phyloP scores from a whole-genome alignment of 345 rosid species.

The Brassica rapa region DNA sequence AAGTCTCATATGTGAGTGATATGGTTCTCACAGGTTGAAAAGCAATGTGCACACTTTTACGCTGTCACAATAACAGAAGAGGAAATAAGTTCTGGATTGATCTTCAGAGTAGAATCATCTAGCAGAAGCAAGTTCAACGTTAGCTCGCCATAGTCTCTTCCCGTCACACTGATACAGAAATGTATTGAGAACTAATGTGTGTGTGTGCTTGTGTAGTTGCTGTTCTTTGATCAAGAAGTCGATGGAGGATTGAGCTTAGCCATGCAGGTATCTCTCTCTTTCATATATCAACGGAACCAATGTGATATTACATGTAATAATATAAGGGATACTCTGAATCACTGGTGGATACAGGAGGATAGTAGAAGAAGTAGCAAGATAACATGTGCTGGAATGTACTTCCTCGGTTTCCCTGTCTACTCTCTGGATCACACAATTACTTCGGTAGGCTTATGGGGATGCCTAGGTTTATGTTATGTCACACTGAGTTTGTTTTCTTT shows the following conservation, averaged over 20 bases:
- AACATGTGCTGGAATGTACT: constrained; percentile 96
- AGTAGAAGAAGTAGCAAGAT: constrained; percentile 77
- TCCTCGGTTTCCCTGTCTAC: constrained; percentile 94
- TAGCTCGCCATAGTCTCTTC: no score
- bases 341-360: constrained; percentile 62
- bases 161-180: no score
- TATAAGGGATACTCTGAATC: background rate
- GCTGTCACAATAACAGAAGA: no score
- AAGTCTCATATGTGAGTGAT: no score
- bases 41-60: no score
- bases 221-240: no score
- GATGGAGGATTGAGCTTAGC: constrained; percentile 87
- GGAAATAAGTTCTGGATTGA: no score
- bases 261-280: constrained; percentile 67
- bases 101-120: no score
- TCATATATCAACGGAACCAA: background rate
- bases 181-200: no score
- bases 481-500: constrained; percentile 26
- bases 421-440: constrained; percentile 75
- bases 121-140: no score
- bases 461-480: background rate
- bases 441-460: constrained; percentile 51
- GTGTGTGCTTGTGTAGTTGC: no score
- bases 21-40: no score
- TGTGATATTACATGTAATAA: background rate